These are phyloP conservation scores for Heritiera fomes DNA, from an alignment of 345 rosid genomes.

Conservation along the genomic window DNA sequence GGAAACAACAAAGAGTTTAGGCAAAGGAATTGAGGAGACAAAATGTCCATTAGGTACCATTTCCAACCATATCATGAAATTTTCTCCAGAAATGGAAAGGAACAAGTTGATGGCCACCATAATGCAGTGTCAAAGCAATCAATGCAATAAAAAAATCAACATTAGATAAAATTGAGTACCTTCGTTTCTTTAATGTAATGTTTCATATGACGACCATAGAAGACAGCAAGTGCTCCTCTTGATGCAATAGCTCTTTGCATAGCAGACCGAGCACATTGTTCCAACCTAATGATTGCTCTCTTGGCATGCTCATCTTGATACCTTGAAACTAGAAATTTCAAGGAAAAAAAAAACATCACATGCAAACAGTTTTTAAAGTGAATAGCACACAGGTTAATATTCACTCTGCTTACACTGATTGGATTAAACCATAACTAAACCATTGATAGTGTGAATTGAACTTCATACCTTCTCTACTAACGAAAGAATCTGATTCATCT, in stretches of 20 bases:
- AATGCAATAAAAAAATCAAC: neutral
- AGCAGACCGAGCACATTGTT: constrained; percentile 57
- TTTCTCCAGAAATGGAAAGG: neutral
- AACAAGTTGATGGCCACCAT: neutral
- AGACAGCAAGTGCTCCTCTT: constrained; percentile 63
- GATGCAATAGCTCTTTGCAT: constrained; percentile 58
- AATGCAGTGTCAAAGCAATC: neutral
- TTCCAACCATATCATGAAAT: neutral
- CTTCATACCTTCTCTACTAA: constrained; percentile 45
- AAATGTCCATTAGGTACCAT: neutral
- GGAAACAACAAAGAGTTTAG: neutral
- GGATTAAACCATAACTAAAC: constrained; percentile 8
- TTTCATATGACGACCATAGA: constrained; percentile 61
- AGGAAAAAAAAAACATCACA: constrained; percentile 8
- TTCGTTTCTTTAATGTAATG: constrained; percentile 61
- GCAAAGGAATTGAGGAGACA: constrained; percentile 4
- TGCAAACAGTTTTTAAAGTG: neutral
- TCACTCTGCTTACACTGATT: neutral
- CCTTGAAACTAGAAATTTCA: constrained; percentile 42
- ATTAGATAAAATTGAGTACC: constrained; percentile 39
- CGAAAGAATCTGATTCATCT: constrained; percentile 39
- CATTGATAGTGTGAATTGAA: neutral
- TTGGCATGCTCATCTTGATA: constrained; percentile 54
- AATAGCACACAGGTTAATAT: neutral
- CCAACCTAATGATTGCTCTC: constrained; percentile 58